Base-by-base conservation (phyloP, 108 stramenopile genomes). In the Skeletonema costatum region DNA sequence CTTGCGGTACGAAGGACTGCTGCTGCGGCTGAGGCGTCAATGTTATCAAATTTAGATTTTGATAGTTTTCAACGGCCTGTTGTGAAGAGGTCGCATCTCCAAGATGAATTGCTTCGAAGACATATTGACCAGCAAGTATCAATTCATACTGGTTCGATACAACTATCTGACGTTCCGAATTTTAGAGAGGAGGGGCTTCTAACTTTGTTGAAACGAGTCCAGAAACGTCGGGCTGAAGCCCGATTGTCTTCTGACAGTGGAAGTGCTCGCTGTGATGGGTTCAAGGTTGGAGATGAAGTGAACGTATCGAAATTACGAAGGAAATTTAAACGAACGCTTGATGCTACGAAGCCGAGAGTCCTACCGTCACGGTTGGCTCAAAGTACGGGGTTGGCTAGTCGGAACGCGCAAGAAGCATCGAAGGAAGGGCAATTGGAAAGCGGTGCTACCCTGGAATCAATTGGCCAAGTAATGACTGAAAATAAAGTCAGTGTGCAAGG, bases 251-350 rank as follows among this genome's bases (percentile, higher is more conserved):
- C 89, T 30, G 81, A 86, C 50, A 88, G 83, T 76, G 89, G 90
- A 3, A 91, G 91, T 68, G 91, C 89, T 56, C 90, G 93, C 9
- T 92, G 93, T 65, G 90, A 92, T 72, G 86, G 83, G 14, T 68
- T 86, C 41, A 69, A 63, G 29, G 75, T 67, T 36, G 86, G 87
- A 53, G 73, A 77, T n/a, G 93, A 91, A 39, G 64, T 83, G 42
- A 94, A 81, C 25, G 53, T 78, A 41, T 81, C 74, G 11, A 39
- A 75, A 76, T 38, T 87, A 74, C 83, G 85, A 69, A 73, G 63
- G 64, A 68, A 76, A 19, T 65, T 66, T 59, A 86, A 83, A 68
- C 61, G 71, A 48, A 87, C 81, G 39, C 51, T 68, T 17, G 64
- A 68, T 58, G 71, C 77, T 32, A 81, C 82, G 17, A 80, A 81